These are phyloP conservation scores for Myxozyma vanderwaltii DNA, from an alignment of 805 yeast genomes.

Conservation along the genomic window DNA sequence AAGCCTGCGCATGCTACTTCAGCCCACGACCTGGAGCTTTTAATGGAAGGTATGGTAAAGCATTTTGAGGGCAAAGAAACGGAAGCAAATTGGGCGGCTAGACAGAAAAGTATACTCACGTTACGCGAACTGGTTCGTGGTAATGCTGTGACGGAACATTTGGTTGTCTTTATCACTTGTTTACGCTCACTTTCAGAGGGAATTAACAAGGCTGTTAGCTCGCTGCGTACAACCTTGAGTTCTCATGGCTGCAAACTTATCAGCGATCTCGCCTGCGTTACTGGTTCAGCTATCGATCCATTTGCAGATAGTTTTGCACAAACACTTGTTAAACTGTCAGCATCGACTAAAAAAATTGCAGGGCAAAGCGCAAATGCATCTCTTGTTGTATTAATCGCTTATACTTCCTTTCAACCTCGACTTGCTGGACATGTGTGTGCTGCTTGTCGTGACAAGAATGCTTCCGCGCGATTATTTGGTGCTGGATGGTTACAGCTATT, in stretches of 20 bases:
- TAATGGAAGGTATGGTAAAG: conserved; percentile 40
- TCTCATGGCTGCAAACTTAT: conserved; percentile 73
- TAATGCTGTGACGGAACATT: conserved; percentile 47
- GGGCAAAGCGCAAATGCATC: conserved; percentile 60
- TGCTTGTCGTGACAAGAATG: conserved; percentile 68
- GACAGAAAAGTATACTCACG: conserved; percentile 64
- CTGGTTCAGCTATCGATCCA: conserved; percentile 38
- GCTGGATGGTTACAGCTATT: conserved; percentile 70
- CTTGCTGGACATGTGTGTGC: conserved; percentile 52
- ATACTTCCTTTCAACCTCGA: conserved; percentile 57
- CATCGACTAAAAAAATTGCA: conserved; percentile 65
- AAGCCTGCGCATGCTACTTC: conserved; percentile 41
- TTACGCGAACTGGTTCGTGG: conserved; percentile 66
- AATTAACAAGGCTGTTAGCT: conserved; percentile 63
- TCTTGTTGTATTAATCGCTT: conserved; percentile 45
- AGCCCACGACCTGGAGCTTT: conserved; percentile 40
- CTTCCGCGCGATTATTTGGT: conserved; percentile 68
- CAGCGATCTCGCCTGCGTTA: conserved; percentile 54
- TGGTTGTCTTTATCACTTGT: conserved; percentile 44
- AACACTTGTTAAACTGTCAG: conserved; percentile 54
- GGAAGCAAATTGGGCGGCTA: conserved; percentile 77
- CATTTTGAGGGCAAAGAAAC: conserved; percentile 75
- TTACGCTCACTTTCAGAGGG: conserved; percentile 56
- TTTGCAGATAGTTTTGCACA: conserved; percentile 55
- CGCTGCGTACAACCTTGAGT: conserved; percentile 83